A percentile compares a stretch with the other conserved stretches of the same genome.
These are phyloP conservation scores for Aspergillus biplanus DNA, from an alignment of 495 filamentous ascomycete genomes.

Conservation along the genomic window DNA sequence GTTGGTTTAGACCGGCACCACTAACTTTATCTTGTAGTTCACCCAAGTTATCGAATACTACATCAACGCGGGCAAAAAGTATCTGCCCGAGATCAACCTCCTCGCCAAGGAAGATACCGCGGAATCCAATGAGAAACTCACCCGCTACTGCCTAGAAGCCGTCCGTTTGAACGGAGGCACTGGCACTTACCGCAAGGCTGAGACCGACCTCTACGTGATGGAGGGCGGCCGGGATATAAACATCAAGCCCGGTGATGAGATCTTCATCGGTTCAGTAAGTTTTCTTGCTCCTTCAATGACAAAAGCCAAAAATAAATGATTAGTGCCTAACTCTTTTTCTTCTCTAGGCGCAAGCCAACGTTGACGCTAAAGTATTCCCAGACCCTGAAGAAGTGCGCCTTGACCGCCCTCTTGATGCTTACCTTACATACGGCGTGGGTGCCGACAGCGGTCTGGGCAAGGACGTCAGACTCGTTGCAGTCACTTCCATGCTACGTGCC, in stretches of 20 bases:
- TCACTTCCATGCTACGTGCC: conserved; percentile 66
- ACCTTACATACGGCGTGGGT: conserved; percentile 68
- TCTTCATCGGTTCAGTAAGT: conserved; percentile 55
- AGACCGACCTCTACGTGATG: conserved; percentile 45
- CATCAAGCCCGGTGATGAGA: conserved; percentile 55
- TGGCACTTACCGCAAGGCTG: conserved; percentile 57
- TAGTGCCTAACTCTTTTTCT: conserved; percentile 7
- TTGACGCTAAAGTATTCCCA: conserved; percentile 69
- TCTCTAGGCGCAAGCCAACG: conserved; percentile 50
- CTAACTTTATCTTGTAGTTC: conserved; percentile 44
- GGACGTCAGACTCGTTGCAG: conserved; percentile 62
- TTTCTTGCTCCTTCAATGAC: conserved; percentile 21
- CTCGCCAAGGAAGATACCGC: conserved; percentile 52
- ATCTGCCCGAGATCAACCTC: conserved; percentile 62
- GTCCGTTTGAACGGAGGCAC: conserved; percentile 65
- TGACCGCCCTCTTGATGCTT: conserved; percentile 66
- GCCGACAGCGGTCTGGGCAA: conserved; percentile 65
- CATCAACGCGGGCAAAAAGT: conserved; percentile 57
- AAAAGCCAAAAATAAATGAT: not conserved
- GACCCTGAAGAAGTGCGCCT: conserved; percentile 66
- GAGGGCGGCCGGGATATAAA: conserved; percentile 56
- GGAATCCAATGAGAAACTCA: conserved; percentile 53
- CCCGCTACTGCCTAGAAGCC: conserved; percentile 56
- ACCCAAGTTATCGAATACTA: conserved; percentile 83
- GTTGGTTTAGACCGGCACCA: not conserved